Evolutionary conservation across 495 filamentous ascomycete genomes (phyloP).

Genomic region (Penicillium herquei): DNA sequence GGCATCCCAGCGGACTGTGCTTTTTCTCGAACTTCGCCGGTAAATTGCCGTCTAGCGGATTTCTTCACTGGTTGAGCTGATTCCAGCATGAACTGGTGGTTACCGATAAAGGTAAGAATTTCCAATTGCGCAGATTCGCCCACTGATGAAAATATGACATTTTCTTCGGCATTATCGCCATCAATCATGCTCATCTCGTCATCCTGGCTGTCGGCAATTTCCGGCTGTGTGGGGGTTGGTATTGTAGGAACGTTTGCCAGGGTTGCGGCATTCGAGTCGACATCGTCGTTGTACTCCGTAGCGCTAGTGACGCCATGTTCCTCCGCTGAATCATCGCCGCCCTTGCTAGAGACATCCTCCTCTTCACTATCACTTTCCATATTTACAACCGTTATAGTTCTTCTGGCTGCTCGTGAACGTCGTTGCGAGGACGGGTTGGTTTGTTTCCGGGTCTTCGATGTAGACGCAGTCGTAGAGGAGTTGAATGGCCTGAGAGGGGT

Average conservation of each 20-base stretch:
- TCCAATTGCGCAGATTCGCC: slow-evolving; percentile 1
- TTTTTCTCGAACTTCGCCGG: slow-evolving; percentile 12
- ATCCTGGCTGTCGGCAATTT: neutral
- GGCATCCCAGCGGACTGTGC: slow-evolving; percentile 15
- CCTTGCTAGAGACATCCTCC: neutral
- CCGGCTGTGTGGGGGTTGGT: too few relatives aligned
- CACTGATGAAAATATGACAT: slow-evolving; percentile 18
- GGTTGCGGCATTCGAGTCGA: too few relatives aligned
- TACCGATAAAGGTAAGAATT: slow-evolving; percentile 20
- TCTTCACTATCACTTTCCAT: slow-evolving; percentile 9
- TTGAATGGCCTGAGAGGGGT: neutral
- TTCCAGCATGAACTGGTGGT: slow-evolving; percentile 22
- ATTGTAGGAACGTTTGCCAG: too few relatives aligned
- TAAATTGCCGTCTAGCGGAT: slow-evolving; percentile 22
- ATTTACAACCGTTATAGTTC: slow-evolving; percentile 4
- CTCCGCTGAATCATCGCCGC: neutral
- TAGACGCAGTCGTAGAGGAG: neutral
- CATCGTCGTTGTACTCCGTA: neutral
- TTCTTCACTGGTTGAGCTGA: slow-evolving; percentile 14
- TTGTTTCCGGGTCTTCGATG: neutral
- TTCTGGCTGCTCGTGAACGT: neutral
- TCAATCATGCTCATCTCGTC: neutral
- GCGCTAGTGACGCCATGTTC: neutral
- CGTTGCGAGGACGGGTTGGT: too few relatives aligned
- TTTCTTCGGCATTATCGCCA: neutral